phyloP scores from a whole-genome alignment of 2,329 filamentous ascomycete species.

The Colletotrichum plurivorum region DNA sequence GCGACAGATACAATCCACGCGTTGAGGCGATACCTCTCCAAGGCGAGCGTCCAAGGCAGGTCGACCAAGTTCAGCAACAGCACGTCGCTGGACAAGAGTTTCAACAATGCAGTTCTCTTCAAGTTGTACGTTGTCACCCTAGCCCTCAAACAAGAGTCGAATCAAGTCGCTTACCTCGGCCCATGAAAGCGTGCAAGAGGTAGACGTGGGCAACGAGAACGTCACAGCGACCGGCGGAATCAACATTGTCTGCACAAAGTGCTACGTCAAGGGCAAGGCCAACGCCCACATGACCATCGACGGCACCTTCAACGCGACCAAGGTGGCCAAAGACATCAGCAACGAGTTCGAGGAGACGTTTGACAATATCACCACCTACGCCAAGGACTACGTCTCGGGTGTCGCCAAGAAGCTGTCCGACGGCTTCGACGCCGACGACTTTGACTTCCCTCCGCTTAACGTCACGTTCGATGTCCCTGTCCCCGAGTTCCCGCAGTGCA shows the following conservation, averaged over 20 bases:
- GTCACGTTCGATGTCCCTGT: slow-evolving; percentile 61
- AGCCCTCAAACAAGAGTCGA: too few relatives aligned
- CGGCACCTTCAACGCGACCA: slow-evolving; percentile 56
- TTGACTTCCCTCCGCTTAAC: slow-evolving; percentile 55
- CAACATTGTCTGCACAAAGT: slow-evolving; percentile 62
- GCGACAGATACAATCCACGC: slow-evolving; percentile 21
- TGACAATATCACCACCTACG: slow-evolving; percentile 51
- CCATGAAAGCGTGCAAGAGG: slow-evolving; percentile 37
- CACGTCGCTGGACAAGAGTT: slow-evolving; percentile 55
- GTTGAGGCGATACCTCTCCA: slow-evolving; percentile 21
- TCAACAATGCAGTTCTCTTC: slow-evolving; percentile 55
- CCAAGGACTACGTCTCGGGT: slow-evolving; percentile 51
- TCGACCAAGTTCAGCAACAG: slow-evolving; percentile 43
- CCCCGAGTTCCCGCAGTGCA: slow-evolving; percentile 57
- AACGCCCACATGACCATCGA: slow-evolving; percentile 58
- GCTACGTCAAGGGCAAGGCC: slow-evolving; percentile 65
- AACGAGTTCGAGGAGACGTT: slow-evolving; percentile 50
- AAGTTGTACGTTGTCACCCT: slow-evolving; percentile 45
- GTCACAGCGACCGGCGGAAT: slow-evolving; percentile 46
- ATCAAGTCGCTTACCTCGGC: too few relatives aligned
- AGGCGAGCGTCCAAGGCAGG: slow-evolving; percentile 15
- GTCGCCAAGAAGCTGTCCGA: slow-evolving; percentile 45
- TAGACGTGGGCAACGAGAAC: slow-evolving; percentile 38
- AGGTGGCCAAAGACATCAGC: slow-evolving; percentile 51
- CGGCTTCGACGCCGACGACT: slow-evolving; percentile 48